Base-by-base conservation (phyloP, 805 yeast genomes). In the Saturnispora silvae region DNA sequence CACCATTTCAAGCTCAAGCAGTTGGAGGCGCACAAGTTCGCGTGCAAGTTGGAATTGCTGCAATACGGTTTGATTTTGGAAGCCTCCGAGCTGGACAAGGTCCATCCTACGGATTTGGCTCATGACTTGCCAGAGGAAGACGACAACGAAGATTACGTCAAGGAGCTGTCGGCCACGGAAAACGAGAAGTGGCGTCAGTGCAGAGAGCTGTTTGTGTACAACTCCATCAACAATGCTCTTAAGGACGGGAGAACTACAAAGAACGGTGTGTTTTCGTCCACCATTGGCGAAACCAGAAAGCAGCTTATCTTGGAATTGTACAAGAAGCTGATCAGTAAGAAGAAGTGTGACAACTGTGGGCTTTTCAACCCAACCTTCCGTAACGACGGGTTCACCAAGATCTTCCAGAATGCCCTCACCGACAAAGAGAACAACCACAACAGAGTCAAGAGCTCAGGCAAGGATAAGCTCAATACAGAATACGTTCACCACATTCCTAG, bases 311-410 rank as follows among this genome's bases (percentile, higher is more conserved):
- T 76, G 40, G 85, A 79, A 25, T 80, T 87, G 51, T 83, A 86
- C 65, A 74, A 72, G 50, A 72, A 72, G 49, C 59, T 87, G 34
- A 62, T 83, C 45, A 59, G 81, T 33, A 75, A 96, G 59, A 78
- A 86, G 39, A 82, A 78, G 59, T 92, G 99, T 72, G 95, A 84
- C 52, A 86, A 87, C 61, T 92, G 99, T 71, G 84, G 86, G 31
- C 83, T 87, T 95, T 83, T 68, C 59, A 85, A 96, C 31, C 97
- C 99, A 38, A 68, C 80, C 25, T 89, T 80, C 67, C 77, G 98
- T 63, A 89, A 87, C 52, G 99, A 92, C 56, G 98, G 98, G 0
- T 80, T 76, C 54, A 72, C 87, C 44, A 92, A 94, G 65, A 76
- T 92, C 45, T 92, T 92, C 53, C 97, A 92, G 63, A 77, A 77